phyloP scores from a whole-genome alignment of 208 protist species.

The Leishmania tropica region DNA sequence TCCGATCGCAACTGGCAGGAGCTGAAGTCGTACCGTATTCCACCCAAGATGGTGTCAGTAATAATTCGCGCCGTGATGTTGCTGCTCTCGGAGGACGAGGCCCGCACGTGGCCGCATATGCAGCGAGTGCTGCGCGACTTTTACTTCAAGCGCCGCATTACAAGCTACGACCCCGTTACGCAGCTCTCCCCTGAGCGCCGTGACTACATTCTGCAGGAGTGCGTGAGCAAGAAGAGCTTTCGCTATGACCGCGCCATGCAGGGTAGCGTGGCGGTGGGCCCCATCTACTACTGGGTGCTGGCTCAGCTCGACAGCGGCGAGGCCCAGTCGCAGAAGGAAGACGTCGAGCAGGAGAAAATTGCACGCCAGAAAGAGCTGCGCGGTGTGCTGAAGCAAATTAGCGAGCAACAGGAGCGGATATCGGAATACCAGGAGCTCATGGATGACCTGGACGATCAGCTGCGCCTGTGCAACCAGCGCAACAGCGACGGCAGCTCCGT shows the following conservation, averaged over 20 bases:
- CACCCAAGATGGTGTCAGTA: constrained; percentile 80
- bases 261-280: constrained; percentile 74
- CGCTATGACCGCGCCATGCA: constrained; percentile 80
- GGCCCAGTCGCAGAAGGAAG: constrained; percentile 61
- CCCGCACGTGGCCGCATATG: constrained; percentile 80
- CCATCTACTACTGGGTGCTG: constrained; percentile 91
- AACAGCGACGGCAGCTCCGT: constrained; percentile 22
- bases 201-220: constrained; percentile 88
- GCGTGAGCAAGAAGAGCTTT: constrained; percentile 84
- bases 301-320: constrained; percentile 83
- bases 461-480: constrained; percentile 57
- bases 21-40: constrained; percentile 86
- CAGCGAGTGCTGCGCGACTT: constrained; percentile 76
- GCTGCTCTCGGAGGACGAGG: constrained; percentile 80
- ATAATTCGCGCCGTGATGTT: constrained; percentile 89
- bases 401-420: constrained; percentile 72
- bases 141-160: constrained; percentile 76
- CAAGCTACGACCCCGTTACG: constrained; percentile 61
- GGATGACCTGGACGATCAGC: constrained; percentile 78
- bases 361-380: constrained; percentile 62
- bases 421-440: constrained; percentile 74
- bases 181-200: constrained; percentile 77
- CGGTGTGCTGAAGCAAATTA: constrained; percentile 74
- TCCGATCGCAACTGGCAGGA: constrained; percentile 83
- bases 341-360: constrained; percentile 58